A percentile compares a stretch with the other conserved stretches of the same genome.
These are phyloP conservation scores for Pseudozyma thailandica DNA, from an alignment of 1,284 basidiomycete species.

Conservation along the genomic window DNA sequence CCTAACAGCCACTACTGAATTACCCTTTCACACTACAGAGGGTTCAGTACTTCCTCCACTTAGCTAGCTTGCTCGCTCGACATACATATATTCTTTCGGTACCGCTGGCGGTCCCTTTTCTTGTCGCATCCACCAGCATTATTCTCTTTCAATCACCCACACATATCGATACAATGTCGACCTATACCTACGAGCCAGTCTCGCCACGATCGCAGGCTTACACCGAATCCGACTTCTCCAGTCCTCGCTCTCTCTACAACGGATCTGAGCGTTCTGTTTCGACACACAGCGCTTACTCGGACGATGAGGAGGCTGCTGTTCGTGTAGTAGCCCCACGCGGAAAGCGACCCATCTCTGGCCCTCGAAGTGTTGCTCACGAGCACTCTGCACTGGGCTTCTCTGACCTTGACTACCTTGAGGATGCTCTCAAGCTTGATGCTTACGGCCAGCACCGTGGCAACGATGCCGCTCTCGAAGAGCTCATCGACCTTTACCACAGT, in stretches of 20 bases:
- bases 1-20: too few relatives aligned
- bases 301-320: conserved; percentile 22
- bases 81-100: conserved; percentile 10
- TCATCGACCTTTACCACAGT: conserved; percentile 32
- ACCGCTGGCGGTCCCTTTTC: conserved; percentile 23
- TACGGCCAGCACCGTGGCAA: conserved; percentile 10
- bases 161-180: conserved; percentile 19
- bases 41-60: background rate
- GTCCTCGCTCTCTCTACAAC: conserved; percentile 32
- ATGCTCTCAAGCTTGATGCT: conserved; percentile 33
- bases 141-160: background rate
- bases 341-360: conserved; percentile 14
- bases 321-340: conserved; percentile 19
- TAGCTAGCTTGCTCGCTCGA: background rate
- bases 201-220: conserved; percentile 34
- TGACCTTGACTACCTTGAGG: conserved; percentile 33
- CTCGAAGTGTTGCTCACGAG: conserved; percentile 4
- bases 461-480: conserved; percentile 26
- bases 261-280: conserved; percentile 27
- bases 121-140: background rate
- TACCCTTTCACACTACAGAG: background rate
- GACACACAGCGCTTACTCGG: conserved; percentile 27
- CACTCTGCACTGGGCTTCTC: conserved; percentile 14
- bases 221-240: conserved; percentile 34
- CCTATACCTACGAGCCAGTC: conserved; percentile 33